Evolutionary conservation across 192 early-diverging fungal species (phyloP).

Genomic region (Funneliformis geosporum): DNA sequence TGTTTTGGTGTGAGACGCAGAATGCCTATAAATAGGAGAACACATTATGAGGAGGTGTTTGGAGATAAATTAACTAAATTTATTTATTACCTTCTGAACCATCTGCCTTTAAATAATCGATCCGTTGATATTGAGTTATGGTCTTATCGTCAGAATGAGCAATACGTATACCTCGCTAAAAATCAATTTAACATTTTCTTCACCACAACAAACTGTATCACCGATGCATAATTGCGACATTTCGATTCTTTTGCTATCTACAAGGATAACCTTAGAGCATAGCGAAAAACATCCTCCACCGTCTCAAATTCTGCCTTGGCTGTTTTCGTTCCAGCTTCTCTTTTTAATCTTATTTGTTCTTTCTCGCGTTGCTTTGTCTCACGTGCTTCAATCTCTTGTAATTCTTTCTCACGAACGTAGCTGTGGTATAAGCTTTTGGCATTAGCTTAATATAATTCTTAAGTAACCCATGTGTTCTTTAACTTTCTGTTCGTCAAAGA

Average conservation of each 20-base stretch:
- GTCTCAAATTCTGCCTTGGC: background rate
- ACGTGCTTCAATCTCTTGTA: background rate
- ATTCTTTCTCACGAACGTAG: background rate
- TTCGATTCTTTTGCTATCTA: background rate
- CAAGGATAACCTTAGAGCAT: background rate
- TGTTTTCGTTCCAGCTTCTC: background rate
- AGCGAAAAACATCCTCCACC: background rate
- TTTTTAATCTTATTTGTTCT: background rate
- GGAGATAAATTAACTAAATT: background rate
- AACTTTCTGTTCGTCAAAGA: background rate
- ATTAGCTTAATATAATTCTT: background rate
- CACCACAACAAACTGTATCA: background rate
- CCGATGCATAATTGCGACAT: background rate
- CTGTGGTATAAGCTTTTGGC: background rate
- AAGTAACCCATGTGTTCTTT: background rate
- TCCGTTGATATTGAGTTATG: background rate
- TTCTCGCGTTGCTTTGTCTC: too few species aligned
- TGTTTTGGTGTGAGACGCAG: background rate
- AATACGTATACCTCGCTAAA: background rate
- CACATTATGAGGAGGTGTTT: background rate
- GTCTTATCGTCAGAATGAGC: background rate
- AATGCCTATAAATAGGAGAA: background rate
- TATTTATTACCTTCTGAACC: background rate
- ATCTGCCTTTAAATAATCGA: background rate
- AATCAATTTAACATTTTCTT: background rate